Conservation (phyloP, 169 alveolate species). For the Eimeria sp. region DNA sequence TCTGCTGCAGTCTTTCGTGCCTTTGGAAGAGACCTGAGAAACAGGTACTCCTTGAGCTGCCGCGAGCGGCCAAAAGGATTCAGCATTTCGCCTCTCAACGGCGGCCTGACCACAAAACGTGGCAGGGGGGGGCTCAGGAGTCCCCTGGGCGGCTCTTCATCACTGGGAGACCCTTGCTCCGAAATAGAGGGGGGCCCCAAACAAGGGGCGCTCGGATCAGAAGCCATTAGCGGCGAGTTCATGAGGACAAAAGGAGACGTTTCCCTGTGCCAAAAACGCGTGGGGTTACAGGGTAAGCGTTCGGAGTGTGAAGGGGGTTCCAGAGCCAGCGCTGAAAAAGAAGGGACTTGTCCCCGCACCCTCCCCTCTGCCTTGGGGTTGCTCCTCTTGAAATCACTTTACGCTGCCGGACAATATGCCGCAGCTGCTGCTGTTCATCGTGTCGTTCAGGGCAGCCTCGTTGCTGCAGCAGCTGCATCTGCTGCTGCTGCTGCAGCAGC, state of each 20-base stretch:
- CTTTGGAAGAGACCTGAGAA: neutral
- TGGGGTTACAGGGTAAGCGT: too few species aligned
- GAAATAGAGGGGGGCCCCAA: neutral
- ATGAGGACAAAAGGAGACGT: too few species aligned
- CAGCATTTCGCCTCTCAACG: constrained; percentile 7
- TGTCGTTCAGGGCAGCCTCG: neutral
- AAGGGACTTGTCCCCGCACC: neutral
- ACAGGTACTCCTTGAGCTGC: neutral
- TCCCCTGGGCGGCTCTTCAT: neutral
- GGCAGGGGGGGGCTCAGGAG: neutral
- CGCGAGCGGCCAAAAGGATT: neutral
- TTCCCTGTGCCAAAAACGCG: too few species aligned
- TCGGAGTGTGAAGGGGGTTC: too few species aligned
- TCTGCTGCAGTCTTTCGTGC: neutral
- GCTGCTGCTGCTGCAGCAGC: neutral
- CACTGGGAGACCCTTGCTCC: neutral
- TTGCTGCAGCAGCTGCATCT: neutral
- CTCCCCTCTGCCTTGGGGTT: neutral
- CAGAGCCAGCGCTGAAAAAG: too few species aligned
- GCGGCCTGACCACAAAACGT: constrained; percentile 10
- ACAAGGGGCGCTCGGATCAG: neutral
- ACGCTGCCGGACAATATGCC: neutral
- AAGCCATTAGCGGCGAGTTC: neutral
- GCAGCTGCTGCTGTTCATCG: constrained; percentile 12
- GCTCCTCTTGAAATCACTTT: neutral